These are phyloP conservation scores for Crithidia brevicula DNA, from an alignment of 208 protist genomes.

Conservation along the genomic window DNA sequence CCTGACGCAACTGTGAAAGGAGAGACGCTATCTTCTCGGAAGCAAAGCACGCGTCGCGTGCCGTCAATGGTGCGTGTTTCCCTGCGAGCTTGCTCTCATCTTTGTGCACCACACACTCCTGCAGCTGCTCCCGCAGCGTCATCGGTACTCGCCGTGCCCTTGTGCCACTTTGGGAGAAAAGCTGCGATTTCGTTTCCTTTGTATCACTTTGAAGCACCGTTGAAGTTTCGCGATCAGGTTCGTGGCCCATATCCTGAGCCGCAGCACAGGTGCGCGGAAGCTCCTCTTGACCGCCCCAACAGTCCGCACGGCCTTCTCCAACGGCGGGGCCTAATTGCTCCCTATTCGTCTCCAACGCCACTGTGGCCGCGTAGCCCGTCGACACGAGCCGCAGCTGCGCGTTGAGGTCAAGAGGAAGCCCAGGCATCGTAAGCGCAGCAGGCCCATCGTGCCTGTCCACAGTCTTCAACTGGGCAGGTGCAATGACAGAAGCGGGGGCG, in stretches of 20 bases:
- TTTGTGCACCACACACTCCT: not conserved
- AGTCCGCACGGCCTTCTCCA: too few relatives aligned
- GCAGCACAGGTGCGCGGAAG: too few relatives aligned
- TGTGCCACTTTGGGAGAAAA: too few relatives aligned
- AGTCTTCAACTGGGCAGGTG: too few relatives aligned
- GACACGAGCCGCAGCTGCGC: conserved; percentile 8
- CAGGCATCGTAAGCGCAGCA: not conserved
- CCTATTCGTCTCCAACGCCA: not conserved
- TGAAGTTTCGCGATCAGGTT: too few relatives aligned
- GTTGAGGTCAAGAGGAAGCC: not conserved
- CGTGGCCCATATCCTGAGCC: too few relatives aligned
- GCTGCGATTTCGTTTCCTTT: too few relatives aligned
- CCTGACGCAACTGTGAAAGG: not conserved
- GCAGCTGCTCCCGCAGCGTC: not conserved
- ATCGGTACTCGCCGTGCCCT: not conserved
- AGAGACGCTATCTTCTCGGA: not conserved
- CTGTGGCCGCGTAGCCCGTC: conserved; percentile 19
- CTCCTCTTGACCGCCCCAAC: too few relatives aligned
- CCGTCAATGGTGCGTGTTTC: not conserved
- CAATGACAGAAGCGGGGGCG: too few relatives aligned
- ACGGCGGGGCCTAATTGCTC: not conserved
- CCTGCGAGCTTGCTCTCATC: not conserved
- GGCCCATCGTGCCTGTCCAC: too few relatives aligned
- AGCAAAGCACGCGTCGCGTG: too few relatives aligned
- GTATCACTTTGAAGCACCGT: too few relatives aligned